phyloP scores from a whole-genome alignment of 495 filamentous ascomycete genomes.

The Penicillium turbatum region DNA sequence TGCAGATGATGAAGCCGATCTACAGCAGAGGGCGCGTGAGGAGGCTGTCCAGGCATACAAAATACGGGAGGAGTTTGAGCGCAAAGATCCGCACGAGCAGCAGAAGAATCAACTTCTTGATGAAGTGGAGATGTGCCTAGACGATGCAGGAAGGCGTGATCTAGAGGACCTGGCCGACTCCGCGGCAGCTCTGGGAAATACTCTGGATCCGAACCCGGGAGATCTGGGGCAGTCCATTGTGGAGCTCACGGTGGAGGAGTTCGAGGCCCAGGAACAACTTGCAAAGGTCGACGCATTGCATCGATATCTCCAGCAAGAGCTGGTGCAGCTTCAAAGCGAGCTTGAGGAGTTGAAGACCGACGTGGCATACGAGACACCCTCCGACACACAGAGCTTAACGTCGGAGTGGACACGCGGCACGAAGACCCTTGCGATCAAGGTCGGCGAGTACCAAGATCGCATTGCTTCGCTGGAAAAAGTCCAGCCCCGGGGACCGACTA shows the following conservation, averaged over 20 bases:
- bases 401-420: constrained; percentile 58
- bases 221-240: constrained; percentile 40
- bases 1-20: constrained; percentile 68
- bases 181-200: constrained; percentile 28
- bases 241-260: constrained; percentile 42
- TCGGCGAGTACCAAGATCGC: constrained; percentile 55
- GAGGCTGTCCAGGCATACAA: constrained; percentile 37
- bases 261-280: constrained; percentile 36
- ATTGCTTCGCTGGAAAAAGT: constrained; percentile 39
- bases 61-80: constrained; percentile 25
- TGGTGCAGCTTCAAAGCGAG: constrained; percentile 32
- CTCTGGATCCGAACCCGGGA: constrained; percentile 29
- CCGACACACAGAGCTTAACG: constrained; percentile 54
- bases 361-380: constrained; percentile 45
- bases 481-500: constrained; percentile 35
- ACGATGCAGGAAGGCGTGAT: constrained; percentile 31
- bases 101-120: constrained; percentile 38
- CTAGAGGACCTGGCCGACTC: constrained; percentile 42
- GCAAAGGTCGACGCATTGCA: constrained; percentile 56
- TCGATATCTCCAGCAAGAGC: constrained; percentile 40
- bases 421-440: constrained; percentile 52
- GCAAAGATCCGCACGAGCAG: constrained; percentile 25
- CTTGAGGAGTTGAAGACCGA: constrained; percentile 40
- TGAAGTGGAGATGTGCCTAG: constrained; percentile 37
- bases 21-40: constrained; percentile 46